phyloP scores from a whole-genome alignment of 1,284 basidiomycete species.

The Marasmius oreades region DNA sequence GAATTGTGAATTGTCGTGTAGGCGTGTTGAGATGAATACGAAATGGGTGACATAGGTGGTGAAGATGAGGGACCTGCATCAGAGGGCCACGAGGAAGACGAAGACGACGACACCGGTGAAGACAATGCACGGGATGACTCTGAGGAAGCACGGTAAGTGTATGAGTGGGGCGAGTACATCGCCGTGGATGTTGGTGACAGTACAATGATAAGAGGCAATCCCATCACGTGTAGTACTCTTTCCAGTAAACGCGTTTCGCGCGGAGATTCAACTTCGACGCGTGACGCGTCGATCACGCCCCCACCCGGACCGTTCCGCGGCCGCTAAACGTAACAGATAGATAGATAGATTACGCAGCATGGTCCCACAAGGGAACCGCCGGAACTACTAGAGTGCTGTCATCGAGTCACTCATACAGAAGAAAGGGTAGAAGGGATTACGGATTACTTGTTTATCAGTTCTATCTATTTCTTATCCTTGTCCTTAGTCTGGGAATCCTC shows the following conservation, averaged over 20 bases:
- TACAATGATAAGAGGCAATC: too few relatives aligned
- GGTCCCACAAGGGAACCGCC: too few relatives aligned
- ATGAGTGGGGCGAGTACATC: too few relatives aligned
- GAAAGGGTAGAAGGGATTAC: too few relatives aligned
- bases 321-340: neutral
- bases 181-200: too few relatives aligned
- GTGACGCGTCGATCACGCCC: too few relatives aligned
- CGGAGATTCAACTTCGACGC: too few relatives aligned
- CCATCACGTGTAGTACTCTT: too few relatives aligned
- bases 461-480: constrained; percentile 21
- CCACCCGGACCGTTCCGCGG: neutral
- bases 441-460: too few relatives aligned
- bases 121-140: neutral
- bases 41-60: neutral
- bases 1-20: neutral
- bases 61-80: neutral
- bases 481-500: constrained; percentile 34
- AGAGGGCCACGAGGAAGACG: neutral
- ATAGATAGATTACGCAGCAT: too few relatives aligned
- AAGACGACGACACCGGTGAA: neutral
- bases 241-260: too few relatives aligned
- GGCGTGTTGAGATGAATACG: neutral
- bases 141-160: neutral
- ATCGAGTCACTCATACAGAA: neutral
- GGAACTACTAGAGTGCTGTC: too few relatives aligned